phyloP scores from a whole-genome alignment of 768 basidiomycete genomes.

The Xerocomellus chrysenteron region DNA sequence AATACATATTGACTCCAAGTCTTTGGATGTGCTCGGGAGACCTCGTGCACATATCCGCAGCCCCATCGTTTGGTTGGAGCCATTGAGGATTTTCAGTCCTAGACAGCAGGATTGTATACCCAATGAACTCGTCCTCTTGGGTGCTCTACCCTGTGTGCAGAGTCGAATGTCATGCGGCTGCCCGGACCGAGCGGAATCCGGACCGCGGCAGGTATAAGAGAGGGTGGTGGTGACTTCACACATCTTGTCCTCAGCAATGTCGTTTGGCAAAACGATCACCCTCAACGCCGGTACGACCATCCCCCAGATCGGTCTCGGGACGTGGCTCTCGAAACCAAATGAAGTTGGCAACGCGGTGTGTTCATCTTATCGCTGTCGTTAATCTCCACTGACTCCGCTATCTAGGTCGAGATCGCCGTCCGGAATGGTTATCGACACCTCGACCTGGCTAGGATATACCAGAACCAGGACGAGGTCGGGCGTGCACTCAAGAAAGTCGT shows the following conservation, averaged over 20 bases:
- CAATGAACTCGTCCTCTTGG: too few species aligned
- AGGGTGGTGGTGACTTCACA: background rate
- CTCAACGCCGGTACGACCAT: conserved; percentile 52
- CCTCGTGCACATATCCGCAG: background rate
- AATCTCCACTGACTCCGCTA: background rate
- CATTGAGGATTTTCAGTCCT: too few species aligned
- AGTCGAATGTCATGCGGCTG: background rate
- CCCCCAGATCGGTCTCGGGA: conserved; percentile 81
- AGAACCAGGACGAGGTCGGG: conserved; percentile 78
- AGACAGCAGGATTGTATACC: too few species aligned
- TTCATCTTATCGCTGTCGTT: background rate
- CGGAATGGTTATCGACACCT: conserved; percentile 79
- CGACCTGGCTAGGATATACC: conserved; percentile 78
- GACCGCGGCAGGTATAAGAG: conserved; percentile 7
- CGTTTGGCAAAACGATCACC: conserved; percentile 37
- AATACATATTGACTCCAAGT: background rate
- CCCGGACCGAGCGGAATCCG: conserved; percentile 7
- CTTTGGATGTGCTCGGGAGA: background rate
- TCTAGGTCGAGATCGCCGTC: conserved; percentile 73
- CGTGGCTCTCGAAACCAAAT: conserved; percentile 73
- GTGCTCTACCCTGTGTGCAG: too few species aligned
- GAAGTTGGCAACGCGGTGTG: conserved; percentile 74
- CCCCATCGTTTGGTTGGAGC: too few species aligned
- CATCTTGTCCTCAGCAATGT: conserved; percentile 34
- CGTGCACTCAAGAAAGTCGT: conserved; percentile 74